These are phyloP conservation scores for Urtica urens DNA, from an alignment of 306 rosid genomes.

Conservation along the genomic window DNA sequence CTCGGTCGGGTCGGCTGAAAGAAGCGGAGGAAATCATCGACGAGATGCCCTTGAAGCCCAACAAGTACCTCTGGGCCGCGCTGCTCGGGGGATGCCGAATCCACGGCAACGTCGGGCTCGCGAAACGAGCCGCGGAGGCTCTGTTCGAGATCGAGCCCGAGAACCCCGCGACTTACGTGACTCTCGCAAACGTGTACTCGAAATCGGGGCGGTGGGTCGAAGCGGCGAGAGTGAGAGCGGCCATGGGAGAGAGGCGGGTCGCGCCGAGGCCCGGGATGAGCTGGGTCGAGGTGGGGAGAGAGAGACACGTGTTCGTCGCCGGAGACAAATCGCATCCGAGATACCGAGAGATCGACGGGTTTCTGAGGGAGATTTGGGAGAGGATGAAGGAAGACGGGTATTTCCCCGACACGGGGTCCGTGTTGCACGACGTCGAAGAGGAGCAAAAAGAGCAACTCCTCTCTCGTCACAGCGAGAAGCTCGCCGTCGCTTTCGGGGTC, in stretches of 20 bases:
- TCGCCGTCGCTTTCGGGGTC: constrained; percentile 6
- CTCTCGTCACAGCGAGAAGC: constrained; percentile 8
- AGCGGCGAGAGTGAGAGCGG: constrained; percentile 4
- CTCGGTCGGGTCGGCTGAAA: constrained; percentile 2
- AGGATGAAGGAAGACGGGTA: constrained; percentile 7
- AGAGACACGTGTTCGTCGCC: neutral
- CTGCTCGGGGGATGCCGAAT: constrained; percentile 8
- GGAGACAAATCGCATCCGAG: constrained; percentile 4
- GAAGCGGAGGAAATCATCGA: constrained; percentile 4
- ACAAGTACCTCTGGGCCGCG: constrained; percentile 5
- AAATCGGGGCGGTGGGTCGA: constrained; percentile 5
- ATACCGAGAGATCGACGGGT: neutral
- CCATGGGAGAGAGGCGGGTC: constrained; percentile 1
- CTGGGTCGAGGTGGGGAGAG: constrained; percentile 8
- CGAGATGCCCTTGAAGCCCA: constrained; percentile 1
- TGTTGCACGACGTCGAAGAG: constrained; percentile 4
- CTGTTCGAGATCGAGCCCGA: constrained; percentile 8
- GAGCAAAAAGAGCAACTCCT: constrained; percentile 12
- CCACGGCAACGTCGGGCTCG: constrained; percentile 4
- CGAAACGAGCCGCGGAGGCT: constrained; percentile 2
- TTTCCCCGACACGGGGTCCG: constrained; percentile 3
- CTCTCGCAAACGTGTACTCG: constrained; percentile 5
- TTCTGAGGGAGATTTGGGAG: neutral
- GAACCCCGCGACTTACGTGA: constrained; percentile 4
- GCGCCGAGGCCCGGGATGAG: constrained; percentile 4